Conservation (phyloP, 768 basidiomycete species). For the Russula brevipes region DNA sequence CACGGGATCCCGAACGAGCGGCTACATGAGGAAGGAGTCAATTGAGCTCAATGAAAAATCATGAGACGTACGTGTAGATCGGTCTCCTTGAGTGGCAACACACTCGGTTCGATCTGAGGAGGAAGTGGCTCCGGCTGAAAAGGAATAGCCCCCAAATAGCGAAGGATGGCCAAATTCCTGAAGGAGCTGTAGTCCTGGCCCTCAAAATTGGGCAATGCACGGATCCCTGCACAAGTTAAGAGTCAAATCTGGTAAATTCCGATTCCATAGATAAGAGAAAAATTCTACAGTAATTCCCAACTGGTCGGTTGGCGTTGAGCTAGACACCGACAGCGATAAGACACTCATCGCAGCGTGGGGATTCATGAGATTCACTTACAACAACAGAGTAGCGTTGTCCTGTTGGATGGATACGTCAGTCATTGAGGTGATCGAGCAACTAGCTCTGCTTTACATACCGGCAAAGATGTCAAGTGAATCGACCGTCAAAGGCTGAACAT, state of each 20-base stretch:
- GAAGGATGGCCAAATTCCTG: too few relatives aligned
- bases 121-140: background rate
- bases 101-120: background rate
- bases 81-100: conserved; percentile 1
- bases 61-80: background rate
- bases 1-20: background rate
- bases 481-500: conserved; percentile 11
- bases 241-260: too few relatives aligned
- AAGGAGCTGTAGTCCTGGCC: too few relatives aligned
- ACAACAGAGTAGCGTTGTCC: conserved; percentile 23
- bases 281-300: conserved; percentile 7
- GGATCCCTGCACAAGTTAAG: too few relatives aligned
- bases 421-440: background rate
- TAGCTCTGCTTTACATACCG: background rate
- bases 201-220: too few relatives aligned
- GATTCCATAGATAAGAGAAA: too few relatives aligned
- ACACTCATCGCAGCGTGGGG: background rate
- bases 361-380: background rate
- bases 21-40: background rate
- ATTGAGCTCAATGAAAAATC: background rate
- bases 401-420: background rate
- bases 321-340: background rate
- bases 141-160: too few relatives aligned
- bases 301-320: conserved; percentile 25
- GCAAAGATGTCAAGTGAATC: conserved; percentile 19